phyloP scores from a whole-genome alignment of 495 filamentous ascomycete genomes.

The Pseudomonodictys pantanalensis region DNA sequence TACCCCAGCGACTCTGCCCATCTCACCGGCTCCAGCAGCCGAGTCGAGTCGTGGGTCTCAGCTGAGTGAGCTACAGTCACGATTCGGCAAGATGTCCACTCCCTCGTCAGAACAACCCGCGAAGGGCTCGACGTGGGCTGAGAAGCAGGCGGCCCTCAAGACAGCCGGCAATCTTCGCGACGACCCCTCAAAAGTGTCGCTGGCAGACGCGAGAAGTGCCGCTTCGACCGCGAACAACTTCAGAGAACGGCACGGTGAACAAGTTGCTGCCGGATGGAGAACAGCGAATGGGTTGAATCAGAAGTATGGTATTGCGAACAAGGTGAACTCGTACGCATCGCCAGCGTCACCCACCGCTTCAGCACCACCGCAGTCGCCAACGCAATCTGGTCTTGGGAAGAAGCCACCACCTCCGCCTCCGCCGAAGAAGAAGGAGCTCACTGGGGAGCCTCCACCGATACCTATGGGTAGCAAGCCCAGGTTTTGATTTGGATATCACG shows the following conservation, averaged over 20 bases:
- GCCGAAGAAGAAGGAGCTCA: constrained; percentile 56
- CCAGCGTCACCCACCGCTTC: constrained; percentile 1
- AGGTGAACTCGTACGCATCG: constrained; percentile 8
- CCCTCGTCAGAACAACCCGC: constrained; percentile 32
- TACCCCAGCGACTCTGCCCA: constrained; percentile 8
- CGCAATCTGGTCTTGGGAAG: constrained; percentile 42
- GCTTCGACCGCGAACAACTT: constrained; percentile 67
- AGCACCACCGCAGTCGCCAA: constrained; percentile 18
- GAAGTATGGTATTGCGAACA: constrained; percentile 49
- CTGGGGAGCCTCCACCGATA: constrained; percentile 49
- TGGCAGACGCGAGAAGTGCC: constrained; percentile 53
- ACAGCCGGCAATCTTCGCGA: constrained; percentile 56
- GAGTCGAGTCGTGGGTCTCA: constrained; percentile 34
- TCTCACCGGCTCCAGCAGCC: constrained; percentile 18
- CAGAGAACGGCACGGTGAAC: constrained; percentile 67
- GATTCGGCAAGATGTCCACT: constrained; percentile 58
- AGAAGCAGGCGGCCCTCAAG: constrained; percentile 60
- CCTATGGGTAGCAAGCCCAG: constrained; percentile 43
- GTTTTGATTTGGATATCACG: constrained; percentile 11
- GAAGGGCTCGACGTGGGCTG: constrained; percentile 57
- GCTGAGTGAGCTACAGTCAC: constrained; percentile 64
- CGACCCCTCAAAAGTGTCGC: constrained; percentile 57
- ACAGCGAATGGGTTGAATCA: constrained; percentile 56
- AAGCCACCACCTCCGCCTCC: constrained; percentile 68
- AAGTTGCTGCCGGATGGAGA: constrained; percentile 64